These are phyloP conservation scores for Brassica carinata DNA, from an alignment of 345 rosid species.

Conservation along the genomic window DNA sequence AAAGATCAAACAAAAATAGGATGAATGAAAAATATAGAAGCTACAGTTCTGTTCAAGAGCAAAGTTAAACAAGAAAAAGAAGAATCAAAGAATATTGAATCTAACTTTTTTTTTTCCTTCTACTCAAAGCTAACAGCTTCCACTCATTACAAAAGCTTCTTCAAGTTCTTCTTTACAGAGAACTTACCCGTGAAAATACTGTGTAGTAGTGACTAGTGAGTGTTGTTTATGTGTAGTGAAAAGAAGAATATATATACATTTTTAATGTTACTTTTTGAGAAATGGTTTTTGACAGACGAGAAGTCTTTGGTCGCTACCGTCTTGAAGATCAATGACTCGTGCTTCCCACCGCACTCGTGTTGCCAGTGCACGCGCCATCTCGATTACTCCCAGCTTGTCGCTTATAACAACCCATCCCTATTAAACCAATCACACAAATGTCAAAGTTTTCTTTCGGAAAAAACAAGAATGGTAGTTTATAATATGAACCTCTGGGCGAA, in stretches of 20 bases:
- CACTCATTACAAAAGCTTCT: slow-evolving; percentile 24
- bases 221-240: slow-evolving; percentile 5
- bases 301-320: slow-evolving; percentile 89
- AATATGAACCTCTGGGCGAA: slow-evolving; percentile 85
- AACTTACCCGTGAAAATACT: neutral
- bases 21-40: slow-evolving; percentile 27
- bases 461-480: neutral
- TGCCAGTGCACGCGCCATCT: slow-evolving; percentile 76
- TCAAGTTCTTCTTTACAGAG: slow-evolving; percentile 22
- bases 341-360: slow-evolving; percentile 95
- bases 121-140: slow-evolving; percentile 40
- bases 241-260: neutral
- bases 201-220: slow-evolving; percentile 32
- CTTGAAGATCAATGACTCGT: slow-evolving; percentile 89
- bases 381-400: slow-evolving; percentile 77
- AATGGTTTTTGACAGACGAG: slow-evolving; percentile 96
- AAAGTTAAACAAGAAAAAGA: neutral
- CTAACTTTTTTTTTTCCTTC: slow-evolving; percentile 25
- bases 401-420: slow-evolving; percentile 93
- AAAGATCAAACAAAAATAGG: slow-evolving; percentile 33
- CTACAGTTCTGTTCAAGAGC: slow-evolving; percentile 25
- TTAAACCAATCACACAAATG: slow-evolving; percentile 13
- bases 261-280: slow-evolving; percentile 59
- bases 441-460: no score
- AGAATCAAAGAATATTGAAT: slow-evolving; percentile 41